Base-by-base conservation (phyloP, 805 yeast species). In the Hagleromyces aurorensis region DNA sequence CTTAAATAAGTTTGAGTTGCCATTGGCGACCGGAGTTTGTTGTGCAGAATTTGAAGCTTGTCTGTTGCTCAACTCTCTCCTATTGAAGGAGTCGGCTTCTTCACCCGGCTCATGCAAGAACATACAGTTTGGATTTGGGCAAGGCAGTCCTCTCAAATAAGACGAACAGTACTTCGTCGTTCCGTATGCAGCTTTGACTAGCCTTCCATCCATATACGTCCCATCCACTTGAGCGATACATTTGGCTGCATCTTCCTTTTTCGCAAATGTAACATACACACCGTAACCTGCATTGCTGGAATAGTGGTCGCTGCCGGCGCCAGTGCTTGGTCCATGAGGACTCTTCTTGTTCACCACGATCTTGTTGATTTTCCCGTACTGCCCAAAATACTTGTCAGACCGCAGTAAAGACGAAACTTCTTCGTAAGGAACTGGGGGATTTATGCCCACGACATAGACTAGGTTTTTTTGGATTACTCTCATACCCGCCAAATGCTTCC, bases 61-160 rank as follows among this genome's bases (percentile, higher is more conserved):
- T 37, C 55, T 34, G 35, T 48, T 44, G 27, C 55, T 56, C 27
- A 57, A 46, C 44, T 64, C 69, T 28, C 54, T 48, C 57, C 96
- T 76, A 16, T 94, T 84, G 61, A 83, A 89, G 7, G 94, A 81
- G 49, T 91, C 98, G 2, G 97, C 97, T 57, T 91, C 98, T 64
- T 91, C 99, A 36, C 99, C 98, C 5, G 98, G 98, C 59, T 91
- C 98, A 57, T 91, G 99, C 48, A 91, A 68, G 50, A 91, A 91
- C 98, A 91, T 91, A 69, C 99, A 91, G 52, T 86, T 85, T 39
- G 97, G 97, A 59, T 91, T 91, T 36, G 95, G 98, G 62, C 99
- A 91, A 7, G 91, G 79, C 55, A 84, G 93, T 20, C 96, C 96
- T 44, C 96, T 71, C 41, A 91, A 64, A 53, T 91, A 91, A 3